Evolutionary conservation across 2,329 filamentous ascomycete genomes (phyloP).

Genomic region (Paraconiothyrium brasiliense): DNA sequence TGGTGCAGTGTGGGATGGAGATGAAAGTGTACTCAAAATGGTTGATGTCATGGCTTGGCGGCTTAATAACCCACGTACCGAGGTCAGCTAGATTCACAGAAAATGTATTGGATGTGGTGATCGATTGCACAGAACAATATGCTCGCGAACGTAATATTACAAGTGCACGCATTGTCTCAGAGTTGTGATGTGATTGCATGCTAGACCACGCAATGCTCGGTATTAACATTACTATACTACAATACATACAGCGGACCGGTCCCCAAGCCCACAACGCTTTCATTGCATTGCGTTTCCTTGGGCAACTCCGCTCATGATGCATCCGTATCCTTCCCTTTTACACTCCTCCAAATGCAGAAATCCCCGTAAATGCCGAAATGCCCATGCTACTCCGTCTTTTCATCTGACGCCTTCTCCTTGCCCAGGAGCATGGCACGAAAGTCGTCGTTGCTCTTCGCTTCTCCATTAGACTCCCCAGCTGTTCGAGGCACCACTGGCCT

Average conservation of each 20-base stretch:
- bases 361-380: background rate
- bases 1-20: constrained; percentile 3
- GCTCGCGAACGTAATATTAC: background rate
- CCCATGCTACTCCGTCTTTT: constrained; percentile 27
- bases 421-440: constrained; percentile 65
- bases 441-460: constrained; percentile 65
- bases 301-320: constrained; percentile 13
- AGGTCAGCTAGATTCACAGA: background rate
- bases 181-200: background rate
- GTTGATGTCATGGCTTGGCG: constrained; percentile 25
- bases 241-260: constrained; percentile 10
- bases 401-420: constrained; percentile 40
- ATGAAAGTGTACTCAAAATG: constrained; percentile 12
- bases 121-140: background rate
- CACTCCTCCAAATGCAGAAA: constrained; percentile 10
- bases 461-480: constrained; percentile 23
- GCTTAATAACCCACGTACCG: constrained; percentile 16
- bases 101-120: background rate
- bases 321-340: constrained; percentile 3
- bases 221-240: constrained; percentile 17
- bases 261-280: background rate
- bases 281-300: background rate
- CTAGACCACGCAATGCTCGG: background rate
- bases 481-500: constrained; percentile 35
- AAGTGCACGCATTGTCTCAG: background rate